Conservation (phyloP, 2,329 filamentous ascomycete species). For the Cytospora schulzeri region DNA sequence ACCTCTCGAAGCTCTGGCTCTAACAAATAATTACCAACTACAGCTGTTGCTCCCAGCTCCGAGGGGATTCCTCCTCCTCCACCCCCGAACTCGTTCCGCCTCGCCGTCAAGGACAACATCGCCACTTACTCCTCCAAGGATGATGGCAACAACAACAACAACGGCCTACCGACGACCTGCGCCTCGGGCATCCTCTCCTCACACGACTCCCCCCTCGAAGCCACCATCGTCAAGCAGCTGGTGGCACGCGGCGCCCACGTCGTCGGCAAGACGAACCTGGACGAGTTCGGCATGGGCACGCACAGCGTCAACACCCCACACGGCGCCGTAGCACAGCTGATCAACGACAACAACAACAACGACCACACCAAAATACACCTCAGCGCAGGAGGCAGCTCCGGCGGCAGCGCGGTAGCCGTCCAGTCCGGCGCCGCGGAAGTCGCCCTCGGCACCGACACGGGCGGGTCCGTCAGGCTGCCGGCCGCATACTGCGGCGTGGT, state of each 20-base stretch:
- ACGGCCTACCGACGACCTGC: slow-evolving; percentile 74
- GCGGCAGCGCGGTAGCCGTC: slow-evolving; percentile 88
- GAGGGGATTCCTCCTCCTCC: not conserved
- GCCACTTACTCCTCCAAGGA: slow-evolving; percentile 47
- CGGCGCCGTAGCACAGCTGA: slow-evolving; percentile 33
- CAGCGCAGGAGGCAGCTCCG: slow-evolving; percentile 87
- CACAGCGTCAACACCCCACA: slow-evolving; percentile 37
- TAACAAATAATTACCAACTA: too few species aligned
- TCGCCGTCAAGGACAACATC: slow-evolving; percentile 80
- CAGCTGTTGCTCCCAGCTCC: not conserved
- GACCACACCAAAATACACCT: slow-evolving; percentile 37
- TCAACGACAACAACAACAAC: slow-evolving; percentile 18
- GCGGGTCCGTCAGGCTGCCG: slow-evolving; percentile 83
- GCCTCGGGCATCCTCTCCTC: slow-evolving; percentile 73
- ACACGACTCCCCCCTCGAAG: slow-evolving; percentile 77
- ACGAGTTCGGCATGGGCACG: slow-evolving; percentile 57
- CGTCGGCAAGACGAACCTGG: slow-evolving; percentile 85
- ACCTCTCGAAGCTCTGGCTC: not conserved
- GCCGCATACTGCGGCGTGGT: slow-evolving; percentile 83
- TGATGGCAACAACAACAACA: too few species aligned
- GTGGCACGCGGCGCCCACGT: slow-evolving; percentile 63
- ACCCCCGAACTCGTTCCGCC: slow-evolving; percentile 38
- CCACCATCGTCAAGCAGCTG: slow-evolving; percentile 75
- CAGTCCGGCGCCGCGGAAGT: slow-evolving; percentile 58
- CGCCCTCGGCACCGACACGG: slow-evolving; percentile 90